A percentile compares a stretch with the other conserved stretches of the same genome.
These are phyloP conservation scores for Paecilomyces niveus DNA, from an alignment of 2,329 filamentous ascomycete species.

Conservation along the genomic window DNA sequence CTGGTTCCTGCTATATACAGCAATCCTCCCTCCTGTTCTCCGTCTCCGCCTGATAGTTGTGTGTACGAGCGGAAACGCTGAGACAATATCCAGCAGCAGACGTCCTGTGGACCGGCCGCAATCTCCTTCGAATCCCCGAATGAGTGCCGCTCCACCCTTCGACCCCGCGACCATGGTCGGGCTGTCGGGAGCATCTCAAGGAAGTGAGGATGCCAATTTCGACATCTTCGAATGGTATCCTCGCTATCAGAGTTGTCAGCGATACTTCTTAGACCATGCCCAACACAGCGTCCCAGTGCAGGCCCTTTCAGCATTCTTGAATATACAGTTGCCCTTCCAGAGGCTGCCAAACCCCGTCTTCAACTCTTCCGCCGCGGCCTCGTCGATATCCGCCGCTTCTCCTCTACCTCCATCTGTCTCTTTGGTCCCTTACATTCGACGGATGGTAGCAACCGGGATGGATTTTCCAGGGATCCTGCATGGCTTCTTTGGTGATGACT, in stretches of 20 bases:
- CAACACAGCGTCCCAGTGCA: conserved; percentile 79
- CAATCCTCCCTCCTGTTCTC: not conserved
- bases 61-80: not conserved
- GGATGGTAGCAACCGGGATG: conserved; percentile 85
- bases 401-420: conserved; percentile 48
- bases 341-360: conserved; percentile 46
- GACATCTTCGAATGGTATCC: conserved; percentile 87
- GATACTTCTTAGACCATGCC: conserved; percentile 85
- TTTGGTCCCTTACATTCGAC: conserved; percentile 80
- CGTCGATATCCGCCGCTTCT: conserved; percentile 31
- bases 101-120: not conserved
- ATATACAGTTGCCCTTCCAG: conserved; percentile 86
- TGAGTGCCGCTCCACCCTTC: conserved; percentile 26
- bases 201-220: conserved; percentile 40
- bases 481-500: conserved; percentile 95
- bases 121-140: conserved; percentile 9
- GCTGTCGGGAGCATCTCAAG: conserved; percentile 27
- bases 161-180: conserved; percentile 32
- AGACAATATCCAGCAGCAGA: conserved; percentile 1
- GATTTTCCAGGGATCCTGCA: conserved; percentile 81
- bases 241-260: conserved; percentile 80
- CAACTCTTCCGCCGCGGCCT: conserved; percentile 29
- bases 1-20: conserved; percentile 3
- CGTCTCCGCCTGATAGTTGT: not conserved
- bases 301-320: conserved; percentile 81